These are phyloP conservation scores for Aspergillus hiratsukae DNA, from an alignment of 2,329 filamentous ascomycete genomes.

Conservation along the genomic window DNA sequence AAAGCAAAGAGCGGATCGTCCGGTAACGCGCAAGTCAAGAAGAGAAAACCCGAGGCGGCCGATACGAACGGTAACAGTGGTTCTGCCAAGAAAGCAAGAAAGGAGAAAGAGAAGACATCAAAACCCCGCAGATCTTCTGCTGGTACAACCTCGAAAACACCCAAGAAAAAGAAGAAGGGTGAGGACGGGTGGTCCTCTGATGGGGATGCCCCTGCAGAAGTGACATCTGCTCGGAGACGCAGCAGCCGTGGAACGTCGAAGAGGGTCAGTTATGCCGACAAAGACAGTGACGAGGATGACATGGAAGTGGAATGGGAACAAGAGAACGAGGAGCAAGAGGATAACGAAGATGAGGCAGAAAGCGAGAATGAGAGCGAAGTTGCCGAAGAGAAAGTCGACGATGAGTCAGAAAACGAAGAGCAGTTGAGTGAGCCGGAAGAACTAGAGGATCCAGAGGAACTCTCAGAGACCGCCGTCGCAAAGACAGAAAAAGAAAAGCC, in stretches of 20 bases:
- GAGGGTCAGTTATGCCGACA: slow-evolving; percentile 42
- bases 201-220: slow-evolving; percentile 36
- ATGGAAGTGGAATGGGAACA: slow-evolving; percentile 38
- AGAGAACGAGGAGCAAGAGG: slow-evolving; percentile 23
- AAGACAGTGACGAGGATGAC: slow-evolving; percentile 43
- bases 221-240: slow-evolving; percentile 33
- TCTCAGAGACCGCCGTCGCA: neutral
- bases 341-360: slow-evolving; percentile 24
- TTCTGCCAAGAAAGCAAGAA: slow-evolving; percentile 29
- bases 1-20: slow-evolving; percentile 50
- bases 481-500: slow-evolving; percentile 5
- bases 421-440: slow-evolving; percentile 14
- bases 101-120: slow-evolving; percentile 26
- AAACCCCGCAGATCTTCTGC: slow-evolving; percentile 33
- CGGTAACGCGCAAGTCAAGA: slow-evolving; percentile 28
- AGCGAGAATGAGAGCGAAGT: slow-evolving; percentile 16
- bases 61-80: slow-evolving; percentile 22
- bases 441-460: slow-evolving; percentile 22
- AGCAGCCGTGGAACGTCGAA: slow-evolving; percentile 35
- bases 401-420: slow-evolving; percentile 10
- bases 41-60: slow-evolving; percentile 39
- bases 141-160: slow-evolving; percentile 24
- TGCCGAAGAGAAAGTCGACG: slow-evolving; percentile 16
- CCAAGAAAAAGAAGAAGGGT: slow-evolving; percentile 36
- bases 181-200: slow-evolving; percentile 40